Evolutionary conservation across 129 eudicot species (phyloP).

Genomic region (Dittrichia graveolens): DNA sequence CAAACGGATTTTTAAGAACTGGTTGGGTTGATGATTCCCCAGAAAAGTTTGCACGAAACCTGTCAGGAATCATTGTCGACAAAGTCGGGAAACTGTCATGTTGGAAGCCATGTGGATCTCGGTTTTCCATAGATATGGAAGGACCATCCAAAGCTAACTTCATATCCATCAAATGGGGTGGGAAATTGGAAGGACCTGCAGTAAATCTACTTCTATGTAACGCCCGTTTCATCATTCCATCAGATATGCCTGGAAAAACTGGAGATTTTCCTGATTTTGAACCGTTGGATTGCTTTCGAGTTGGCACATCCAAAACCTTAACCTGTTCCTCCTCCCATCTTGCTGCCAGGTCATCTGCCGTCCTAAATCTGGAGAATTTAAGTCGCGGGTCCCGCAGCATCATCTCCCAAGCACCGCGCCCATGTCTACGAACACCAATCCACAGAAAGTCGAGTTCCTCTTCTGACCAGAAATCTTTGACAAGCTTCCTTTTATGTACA

Average conservation of each 20-base stretch:
- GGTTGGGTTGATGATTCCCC: slow-evolving; percentile 48
- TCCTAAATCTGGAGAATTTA: slow-evolving; percentile 69
- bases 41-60: slow-evolving; percentile 36
- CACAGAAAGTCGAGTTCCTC: slow-evolving; percentile 94
- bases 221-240: slow-evolving; percentile 77
- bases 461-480: slow-evolving; percentile 78
- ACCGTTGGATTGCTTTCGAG: slow-evolving; percentile 36
- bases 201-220: slow-evolving; percentile 54
- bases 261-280: slow-evolving; percentile 51
- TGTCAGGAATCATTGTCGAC: slow-evolving; percentile 48
- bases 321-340: slow-evolving; percentile 93
- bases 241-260: slow-evolving; percentile 54
- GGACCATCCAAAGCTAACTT: slow-evolving; percentile 66
- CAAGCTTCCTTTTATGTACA: slow-evolving; percentile 46
- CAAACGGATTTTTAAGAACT: slow-evolving; percentile 46
- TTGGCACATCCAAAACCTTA: slow-evolving; percentile 55
- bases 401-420: slow-evolving; percentile 83
- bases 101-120: slow-evolving; percentile 38
- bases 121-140: slow-evolving; percentile 46
- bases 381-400: slow-evolving; percentile 77
- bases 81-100: slow-evolving; percentile 37
- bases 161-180: slow-evolving; percentile 77
- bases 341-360: slow-evolving; percentile 59
- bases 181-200: slow-evolving; percentile 54
- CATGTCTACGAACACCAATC: slow-evolving; percentile 95